Percentiles rank a stretch among this genome's conserved stretches.
Conservation (phyloP, 83 land plant genomes). For the Thuja plicata region DNA sequence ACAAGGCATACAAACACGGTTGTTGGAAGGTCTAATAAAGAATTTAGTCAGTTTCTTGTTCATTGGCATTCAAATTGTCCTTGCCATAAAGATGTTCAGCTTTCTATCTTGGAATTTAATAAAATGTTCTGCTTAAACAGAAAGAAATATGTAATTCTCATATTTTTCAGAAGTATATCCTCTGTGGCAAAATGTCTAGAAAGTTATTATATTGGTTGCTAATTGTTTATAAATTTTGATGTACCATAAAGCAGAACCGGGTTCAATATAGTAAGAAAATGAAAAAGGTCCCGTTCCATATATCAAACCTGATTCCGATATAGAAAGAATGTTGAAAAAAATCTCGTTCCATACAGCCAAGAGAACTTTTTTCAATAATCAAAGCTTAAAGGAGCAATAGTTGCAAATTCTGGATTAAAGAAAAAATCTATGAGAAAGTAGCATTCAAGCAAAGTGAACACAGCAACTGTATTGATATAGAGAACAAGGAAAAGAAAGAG, state of each 20-base stretch:
- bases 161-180: background rate
- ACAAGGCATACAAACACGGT: background rate
- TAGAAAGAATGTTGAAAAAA: no score
- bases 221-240: background rate
- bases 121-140: background rate
- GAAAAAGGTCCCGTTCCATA: no score
- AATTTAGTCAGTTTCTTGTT: background rate
- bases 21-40: background rate
- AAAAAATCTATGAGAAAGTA: no score
- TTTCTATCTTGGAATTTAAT: background rate
- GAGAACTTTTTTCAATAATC: no score
- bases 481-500: no score
- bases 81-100: background rate
- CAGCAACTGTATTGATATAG: no score
- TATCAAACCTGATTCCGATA: no score
- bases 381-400: no score
- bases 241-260: background rate
- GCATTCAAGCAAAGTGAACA: no score
- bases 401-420: no score
- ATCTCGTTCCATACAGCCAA: no score
- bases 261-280: no score
- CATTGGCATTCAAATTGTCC: background rate
- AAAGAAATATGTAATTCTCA: background rate
- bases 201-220: background rate
- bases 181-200: background rate